phyloP scores from a whole-genome alignment of 2,329 filamentous ascomycete genomes.

The Epichloe hybrida region DNA sequence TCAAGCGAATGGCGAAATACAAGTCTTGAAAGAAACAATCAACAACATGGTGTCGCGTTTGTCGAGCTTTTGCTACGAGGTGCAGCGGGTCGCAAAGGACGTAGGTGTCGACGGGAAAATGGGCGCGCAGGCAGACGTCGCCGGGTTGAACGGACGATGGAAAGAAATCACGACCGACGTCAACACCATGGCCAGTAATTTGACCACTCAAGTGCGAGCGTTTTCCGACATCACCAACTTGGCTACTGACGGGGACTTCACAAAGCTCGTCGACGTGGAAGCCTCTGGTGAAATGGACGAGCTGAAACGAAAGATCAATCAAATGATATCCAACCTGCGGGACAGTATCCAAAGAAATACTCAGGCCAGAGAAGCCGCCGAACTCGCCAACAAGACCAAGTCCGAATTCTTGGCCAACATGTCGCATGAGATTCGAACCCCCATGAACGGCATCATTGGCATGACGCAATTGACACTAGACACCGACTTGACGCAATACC shows the following conservation, averaged over 20 bases:
- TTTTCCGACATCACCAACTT: conserved; percentile 98
- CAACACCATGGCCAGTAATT: conserved; percentile 73
- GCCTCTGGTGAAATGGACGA: conserved; percentile 99
- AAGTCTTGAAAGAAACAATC: conserved; percentile 88
- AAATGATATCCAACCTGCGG: conserved; percentile 92
- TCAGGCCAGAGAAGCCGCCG: conserved; percentile 85
- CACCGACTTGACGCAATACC: conserved; percentile 86
- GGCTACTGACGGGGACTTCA: conserved; percentile 93
- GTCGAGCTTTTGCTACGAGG: conserved; percentile 90
- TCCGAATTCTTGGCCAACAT: conserved; percentile 98
- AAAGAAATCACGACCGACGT: conserved; percentile 97
- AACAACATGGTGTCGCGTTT: conserved; percentile 97
- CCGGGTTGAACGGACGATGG: conserved; percentile 86
- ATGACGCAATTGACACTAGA: conserved; percentile 96
- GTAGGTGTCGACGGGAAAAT: conserved; percentile 97
- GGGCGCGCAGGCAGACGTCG: conserved; percentile 91
- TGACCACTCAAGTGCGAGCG: conserved; percentile 89
- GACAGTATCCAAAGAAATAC: conserved; percentile 97
- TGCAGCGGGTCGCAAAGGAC: conserved; percentile 90
- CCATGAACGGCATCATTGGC: conserved; percentile 94
- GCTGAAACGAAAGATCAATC: conserved; percentile 96
- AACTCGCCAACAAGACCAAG: conserved; percentile 94
- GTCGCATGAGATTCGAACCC: conserved; percentile 96
- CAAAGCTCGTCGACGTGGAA: conserved; percentile 90
- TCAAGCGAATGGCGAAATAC: conserved; percentile 86